Evolutionary conservation across 345 rosid genomes (phyloP), one percentile per base, ranked within the genome.

Genomic region (Geranium rotundifolium): DNA sequence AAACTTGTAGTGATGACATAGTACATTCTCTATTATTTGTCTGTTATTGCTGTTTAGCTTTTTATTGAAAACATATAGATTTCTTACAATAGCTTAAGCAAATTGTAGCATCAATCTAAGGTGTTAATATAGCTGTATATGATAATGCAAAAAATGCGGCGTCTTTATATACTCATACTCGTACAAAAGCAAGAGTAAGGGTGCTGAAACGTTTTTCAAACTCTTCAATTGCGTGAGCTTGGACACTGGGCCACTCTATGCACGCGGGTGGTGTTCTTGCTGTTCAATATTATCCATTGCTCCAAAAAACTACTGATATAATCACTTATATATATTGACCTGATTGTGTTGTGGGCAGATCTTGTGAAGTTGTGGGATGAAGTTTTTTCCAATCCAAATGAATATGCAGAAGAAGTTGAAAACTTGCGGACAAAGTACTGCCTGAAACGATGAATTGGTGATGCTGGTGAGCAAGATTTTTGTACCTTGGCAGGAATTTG

Each of bases 311-410:
- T 73, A 63, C 78, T 62, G 31, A 54, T 30, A 65, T 23, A 20
- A 30, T 73, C 46, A 29, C 49, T 49, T 68, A 77, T 23, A 77
- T 23, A 8, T 4, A 5, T 34, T 34, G 27, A 23, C 27, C 10
- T 34, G 41, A 8, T 34, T 34, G 41, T 34, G 41, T 0, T 34
- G 41, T 73, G 59, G 68, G 19, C 86, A 92, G 98, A 89, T 76
- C 85, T 92, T 67, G 56, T 64, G 68, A 83, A 77, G 82, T 56
- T 83, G 63, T 89, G 98, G 97, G 76, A 83, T 37, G 85, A 79
- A 67, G 83, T 77, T 23, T 87, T 89, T 69, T 71, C 85, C n/a
- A 84, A 87, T 17, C 82, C 83, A 31, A 67, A 82, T 4, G 88
- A 84, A 66, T 68, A 81, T 65, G 81, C 82, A 46, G 87, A 87